Percentiles rank a stretch among this genome's conserved stretches.
These are phyloP conservation scores for Penicillium sp. DNA, from an alignment of 2,329 filamentous ascomycete species.

Conservation along the genomic window DNA sequence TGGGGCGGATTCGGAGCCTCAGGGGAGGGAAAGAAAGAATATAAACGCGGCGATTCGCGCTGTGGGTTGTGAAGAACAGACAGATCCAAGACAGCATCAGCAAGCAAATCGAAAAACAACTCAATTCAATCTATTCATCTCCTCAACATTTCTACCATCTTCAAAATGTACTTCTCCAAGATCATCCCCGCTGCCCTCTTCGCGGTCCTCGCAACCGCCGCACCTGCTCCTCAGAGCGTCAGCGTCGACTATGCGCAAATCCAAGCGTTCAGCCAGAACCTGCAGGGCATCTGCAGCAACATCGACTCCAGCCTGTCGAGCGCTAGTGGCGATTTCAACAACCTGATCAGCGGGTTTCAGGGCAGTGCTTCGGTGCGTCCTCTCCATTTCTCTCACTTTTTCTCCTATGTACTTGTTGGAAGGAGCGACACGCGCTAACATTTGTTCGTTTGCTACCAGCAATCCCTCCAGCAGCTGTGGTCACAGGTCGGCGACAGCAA, in stretches of 20 bases:
- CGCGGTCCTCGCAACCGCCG: slow-evolving; percentile 1
- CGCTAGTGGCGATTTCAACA: not conserved
- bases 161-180: slow-evolving; percentile 5
- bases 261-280: not conserved
- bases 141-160: not conserved
- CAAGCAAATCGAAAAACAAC: not conserved
- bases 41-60: not conserved
- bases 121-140: no score
- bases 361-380: not conserved
- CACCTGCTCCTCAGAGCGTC: not conserved
- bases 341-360: not conserved
- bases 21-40: not conserved
- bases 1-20: not conserved
- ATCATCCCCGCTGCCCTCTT: not conserved
- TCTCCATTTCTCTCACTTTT: not conserved
- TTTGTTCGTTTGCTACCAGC: not conserved
- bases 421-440: no score
- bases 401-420: no score
- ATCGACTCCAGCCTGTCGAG: not conserved
- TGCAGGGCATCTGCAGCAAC: not conserved
- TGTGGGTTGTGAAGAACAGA: not conserved
- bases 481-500: not conserved
- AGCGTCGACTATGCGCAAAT: not conserved
- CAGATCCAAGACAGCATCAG: not conserved
- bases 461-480: not conserved